These are phyloP conservation scores for Abortiporus biennis DNA, from an alignment of 1,284 basidiomycete genomes.

Conservation along the genomic window DNA sequence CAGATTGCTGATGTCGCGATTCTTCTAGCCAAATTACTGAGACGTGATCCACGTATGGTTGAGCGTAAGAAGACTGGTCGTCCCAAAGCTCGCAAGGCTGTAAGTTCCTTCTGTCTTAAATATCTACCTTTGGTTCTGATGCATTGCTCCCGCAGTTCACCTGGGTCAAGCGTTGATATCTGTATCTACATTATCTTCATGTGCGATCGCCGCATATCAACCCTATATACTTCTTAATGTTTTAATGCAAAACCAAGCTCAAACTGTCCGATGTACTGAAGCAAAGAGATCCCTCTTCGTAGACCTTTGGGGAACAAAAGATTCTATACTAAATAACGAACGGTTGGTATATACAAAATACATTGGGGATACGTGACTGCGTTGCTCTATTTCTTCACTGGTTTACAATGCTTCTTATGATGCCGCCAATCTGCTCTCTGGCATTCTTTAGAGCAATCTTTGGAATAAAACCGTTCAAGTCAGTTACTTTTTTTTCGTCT, in stretches of 20 bases:
- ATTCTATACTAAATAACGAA: too few relatives aligned
- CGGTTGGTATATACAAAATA: too few relatives aligned
- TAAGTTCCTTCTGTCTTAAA: conserved; percentile 35
- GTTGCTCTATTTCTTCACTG: neutral
- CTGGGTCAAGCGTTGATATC: conserved; percentile 89
- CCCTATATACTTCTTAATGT: neutral
- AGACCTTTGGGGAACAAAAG: too few relatives aligned
- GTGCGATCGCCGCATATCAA: neutral
- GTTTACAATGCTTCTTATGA: conserved; percentile 1
- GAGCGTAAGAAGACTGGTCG: conserved; percentile 95
- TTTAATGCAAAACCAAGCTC: neutral
- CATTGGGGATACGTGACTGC: too few relatives aligned
- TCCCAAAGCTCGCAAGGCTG: conserved; percentile 88
- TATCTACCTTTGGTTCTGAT: conserved; percentile 1
- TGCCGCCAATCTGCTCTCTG: conserved; percentile 1
- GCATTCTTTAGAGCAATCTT: conserved; percentile 3
- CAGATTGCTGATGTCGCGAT: neutral
- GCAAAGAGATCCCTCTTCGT: neutral
- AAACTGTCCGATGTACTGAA: neutral
- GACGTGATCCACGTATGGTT: conserved; percentile 94
- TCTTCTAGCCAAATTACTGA: conserved; percentile 72
- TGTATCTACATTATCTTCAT: neutral
- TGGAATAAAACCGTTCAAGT: neutral
- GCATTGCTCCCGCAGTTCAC: conserved; percentile 51
- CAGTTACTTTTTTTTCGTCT: neutral